These are phyloP conservation scores for Eleusine coracana DNA, from an alignment of 176 grass and related monocot species.

Conservation along the genomic window DNA sequence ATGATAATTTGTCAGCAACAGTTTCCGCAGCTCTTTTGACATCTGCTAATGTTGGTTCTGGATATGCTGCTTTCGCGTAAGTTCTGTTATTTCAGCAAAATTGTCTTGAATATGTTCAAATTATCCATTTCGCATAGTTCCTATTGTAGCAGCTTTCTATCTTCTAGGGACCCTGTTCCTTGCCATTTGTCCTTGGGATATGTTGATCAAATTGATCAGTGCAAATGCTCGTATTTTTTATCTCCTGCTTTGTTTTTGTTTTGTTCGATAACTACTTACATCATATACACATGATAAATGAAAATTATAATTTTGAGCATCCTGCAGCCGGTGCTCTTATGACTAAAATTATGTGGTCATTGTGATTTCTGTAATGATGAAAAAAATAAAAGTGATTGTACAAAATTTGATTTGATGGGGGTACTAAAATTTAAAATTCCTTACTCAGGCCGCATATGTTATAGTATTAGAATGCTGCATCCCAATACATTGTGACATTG, in stretches of 20 bases:
- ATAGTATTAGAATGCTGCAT: background rate
- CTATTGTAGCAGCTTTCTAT: background rate
- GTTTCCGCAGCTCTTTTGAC: constrained; percentile 56
- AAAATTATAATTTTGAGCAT: background rate
- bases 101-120: background rate
- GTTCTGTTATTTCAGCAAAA: constrained; percentile 40
- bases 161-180: background rate
- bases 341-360: background rate
- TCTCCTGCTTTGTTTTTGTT: background rate
- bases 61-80: constrained; percentile 97
- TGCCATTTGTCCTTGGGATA: background rate
- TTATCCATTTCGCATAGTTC: constrained; percentile 5
- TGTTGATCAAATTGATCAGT: constrained; percentile 12
- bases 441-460: background rate
- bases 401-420: background rate
- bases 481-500: background rate
- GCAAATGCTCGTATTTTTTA: background rate
- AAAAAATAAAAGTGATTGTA: background rate
- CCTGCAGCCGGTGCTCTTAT: background rate
- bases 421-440: background rate
- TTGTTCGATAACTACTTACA: background rate
- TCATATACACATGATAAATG: background rate
- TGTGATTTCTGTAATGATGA: background rate
- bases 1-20: constrained; percentile 52
- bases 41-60: constrained; percentile 76